Percentiles rank a stretch among this genome's conserved stretches.
Conservation (phyloP, 2,329 filamentous ascomycete genomes). For the Ilyonectria destructans region DNA sequence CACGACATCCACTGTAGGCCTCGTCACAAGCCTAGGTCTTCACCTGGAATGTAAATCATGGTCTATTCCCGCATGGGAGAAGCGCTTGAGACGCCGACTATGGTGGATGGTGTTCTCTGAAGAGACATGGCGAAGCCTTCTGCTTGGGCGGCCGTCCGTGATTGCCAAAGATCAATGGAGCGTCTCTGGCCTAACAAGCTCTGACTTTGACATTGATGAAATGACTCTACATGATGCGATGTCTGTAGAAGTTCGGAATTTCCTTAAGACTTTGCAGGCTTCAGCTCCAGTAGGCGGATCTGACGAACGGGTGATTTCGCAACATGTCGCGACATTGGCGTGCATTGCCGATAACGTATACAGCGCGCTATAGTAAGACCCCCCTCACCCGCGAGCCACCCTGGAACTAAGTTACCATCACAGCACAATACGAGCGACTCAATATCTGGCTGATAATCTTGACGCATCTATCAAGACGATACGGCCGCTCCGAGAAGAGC, state of each 20-base stretch:
- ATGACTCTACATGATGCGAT: neutral
- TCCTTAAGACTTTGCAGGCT: neutral
- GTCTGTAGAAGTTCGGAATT: neutral
- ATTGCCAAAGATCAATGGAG: slow-evolving; percentile 13
- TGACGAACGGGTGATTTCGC: neutral
- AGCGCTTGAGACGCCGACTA: slow-evolving; percentile 7
- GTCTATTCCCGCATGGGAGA: slow-evolving; percentile 16
- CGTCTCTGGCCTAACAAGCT: neutral
- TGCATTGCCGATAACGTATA: slow-evolving; percentile 3
- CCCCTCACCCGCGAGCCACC: too few relatives aligned
- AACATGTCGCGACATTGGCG: neutral
- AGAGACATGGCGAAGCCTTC: slow-evolving; percentile 13
- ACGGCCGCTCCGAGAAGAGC: slow-evolving; percentile 7
- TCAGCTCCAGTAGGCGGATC: neutral
- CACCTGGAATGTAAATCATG: slow-evolving; percentile 11
- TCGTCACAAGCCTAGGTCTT: neutral
- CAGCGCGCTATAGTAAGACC: neutral
- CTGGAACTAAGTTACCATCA: neutral
- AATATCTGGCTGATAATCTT: neutral
- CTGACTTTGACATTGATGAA: slow-evolving; percentile 15
- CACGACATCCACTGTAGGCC: neutral
- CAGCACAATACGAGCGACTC: slow-evolving; percentile 2
- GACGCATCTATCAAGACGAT: neutral
- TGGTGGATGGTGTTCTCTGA: slow-evolving; percentile 20
- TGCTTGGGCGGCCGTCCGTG: neutral